A percentile compares a stretch with the other conserved stretches of the same genome.
Conservation (phyloP, 257 asterid species). For the Solanum tacnaense region DNA sequence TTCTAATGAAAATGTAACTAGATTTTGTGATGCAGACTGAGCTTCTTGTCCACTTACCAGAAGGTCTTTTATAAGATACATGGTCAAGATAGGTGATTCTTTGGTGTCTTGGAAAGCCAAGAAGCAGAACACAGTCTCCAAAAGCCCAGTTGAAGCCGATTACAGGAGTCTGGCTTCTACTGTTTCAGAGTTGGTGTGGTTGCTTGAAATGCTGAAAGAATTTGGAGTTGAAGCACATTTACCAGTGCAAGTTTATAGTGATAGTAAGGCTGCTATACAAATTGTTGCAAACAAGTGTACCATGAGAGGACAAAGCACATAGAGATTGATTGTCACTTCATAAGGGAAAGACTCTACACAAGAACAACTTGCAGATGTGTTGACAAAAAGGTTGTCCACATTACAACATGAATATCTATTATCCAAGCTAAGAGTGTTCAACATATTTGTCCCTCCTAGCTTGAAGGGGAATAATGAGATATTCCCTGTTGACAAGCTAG, state of each 20-base stretch:
- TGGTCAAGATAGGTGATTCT: not conserved
- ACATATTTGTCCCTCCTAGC: not conserved
- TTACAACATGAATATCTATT: no score
- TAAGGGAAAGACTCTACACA: no score
- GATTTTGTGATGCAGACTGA: not conserved
- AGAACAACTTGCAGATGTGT: no score
- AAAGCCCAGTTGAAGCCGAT: not conserved
- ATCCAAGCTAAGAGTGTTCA: not conserved
- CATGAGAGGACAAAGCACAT: no score
- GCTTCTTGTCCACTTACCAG: not conserved
- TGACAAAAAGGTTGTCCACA: no score
- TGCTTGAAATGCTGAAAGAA: not conserved
- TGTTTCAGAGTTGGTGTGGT: not conserved
- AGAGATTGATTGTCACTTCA: no score
- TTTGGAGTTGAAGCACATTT: not conserved
- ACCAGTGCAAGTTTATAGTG: no score
- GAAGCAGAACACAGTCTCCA: not conserved
- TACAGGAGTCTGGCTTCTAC: not conserved
- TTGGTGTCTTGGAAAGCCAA: not conserved
- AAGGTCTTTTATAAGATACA: no score
- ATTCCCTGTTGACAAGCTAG: no score
- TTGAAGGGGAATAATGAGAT: no score
- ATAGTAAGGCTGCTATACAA: no score
- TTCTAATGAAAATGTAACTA: not conserved
- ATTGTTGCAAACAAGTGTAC: no score